Conservation (phyloP, 805 yeast genomes). For the Saccharomycopsis javanensis region DNA sequence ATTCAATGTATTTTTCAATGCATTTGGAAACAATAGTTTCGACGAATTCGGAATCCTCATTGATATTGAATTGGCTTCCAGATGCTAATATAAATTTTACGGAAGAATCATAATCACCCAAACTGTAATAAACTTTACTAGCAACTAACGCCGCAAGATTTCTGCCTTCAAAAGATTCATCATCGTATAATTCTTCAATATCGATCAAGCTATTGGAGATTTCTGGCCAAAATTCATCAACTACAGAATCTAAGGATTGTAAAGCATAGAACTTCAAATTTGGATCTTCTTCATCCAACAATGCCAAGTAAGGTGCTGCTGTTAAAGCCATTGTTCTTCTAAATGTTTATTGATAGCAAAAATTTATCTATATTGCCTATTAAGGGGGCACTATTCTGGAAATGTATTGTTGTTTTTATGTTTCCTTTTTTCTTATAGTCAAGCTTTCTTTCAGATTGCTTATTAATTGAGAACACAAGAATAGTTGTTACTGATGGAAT, state of each 20-base stretch:
- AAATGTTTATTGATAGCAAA: not conserved
- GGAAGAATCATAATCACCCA: constrained; percentile 88
- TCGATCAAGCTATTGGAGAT: constrained; percentile 82
- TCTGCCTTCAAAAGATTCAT: constrained; percentile 63
- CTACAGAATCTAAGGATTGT: constrained; percentile 66
- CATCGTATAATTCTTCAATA: constrained; percentile 88
- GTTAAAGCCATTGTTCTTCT: constrained; percentile 23
- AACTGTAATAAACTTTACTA: constrained; percentile 81
- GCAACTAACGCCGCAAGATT: constrained; percentile 84
- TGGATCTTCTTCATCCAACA: constrained; percentile 73
- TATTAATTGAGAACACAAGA: too few relatives aligned
- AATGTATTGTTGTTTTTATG: too few relatives aligned
- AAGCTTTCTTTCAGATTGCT: too few relatives aligned
- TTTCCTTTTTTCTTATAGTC: too few relatives aligned
- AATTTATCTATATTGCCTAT: too few relatives aligned
- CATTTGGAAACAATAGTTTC: constrained; percentile 93
- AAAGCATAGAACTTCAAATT: constrained; percentile 77
- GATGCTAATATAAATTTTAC: constrained; percentile 84
- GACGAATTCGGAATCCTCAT: constrained; percentile 72
- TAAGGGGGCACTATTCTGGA: too few relatives aligned
- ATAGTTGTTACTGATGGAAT: not conserved
- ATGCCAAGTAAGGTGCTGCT: constrained; percentile 87
- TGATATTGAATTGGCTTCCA: constrained; percentile 66
- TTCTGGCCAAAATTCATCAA: constrained; percentile 95
- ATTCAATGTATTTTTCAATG: constrained; percentile 67